Evolutionary conservation across 768 basidiomycete species (phyloP), one percentile per base, ranked within the genome.

Genomic region (Psilocybe azurescens): DNA sequence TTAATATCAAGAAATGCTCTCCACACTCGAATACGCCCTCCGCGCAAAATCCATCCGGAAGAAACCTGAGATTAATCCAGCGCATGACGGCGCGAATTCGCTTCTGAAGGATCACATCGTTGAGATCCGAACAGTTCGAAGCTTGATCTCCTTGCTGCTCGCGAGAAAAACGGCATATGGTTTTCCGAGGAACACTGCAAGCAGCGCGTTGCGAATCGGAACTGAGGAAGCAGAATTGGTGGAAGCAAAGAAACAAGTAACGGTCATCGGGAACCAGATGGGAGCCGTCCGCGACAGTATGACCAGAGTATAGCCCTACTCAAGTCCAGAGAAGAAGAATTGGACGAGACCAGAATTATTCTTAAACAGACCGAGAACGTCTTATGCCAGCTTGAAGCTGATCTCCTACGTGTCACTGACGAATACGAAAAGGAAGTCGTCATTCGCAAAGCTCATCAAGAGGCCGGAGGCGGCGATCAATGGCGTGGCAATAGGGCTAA

Each of bases 1-100:
- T n/a, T n/a, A n/a, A n/a, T n/a, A n/a, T n/a, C n/a, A n/a, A n/a
- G n/a, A n/a, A n/a, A n/a, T n/a, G n/a, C n/a, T n/a, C n/a, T n/a
- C n/a, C n/a, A n/a, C n/a, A n/a, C n/a, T n/a, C n/a, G n/a, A n/a
- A n/a, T n/a, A n/a, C n/a, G n/a, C n/a, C n/a, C n/a, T n/a, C n/a
- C n/a, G 94, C 28, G 97, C 97, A 29, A 98, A 97, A 73, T 92
- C 93, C 28, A 99, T 99, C 70, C 86, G 89, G 55, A 99, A 99
- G 77, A 90, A 91, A 68, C 97, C 97, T 7, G 96, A 99, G 74
- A 77, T 97, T 41, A 99, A 99, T 75, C n/a, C 93, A 95, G 70
- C 89, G 94, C 51, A 91, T 97, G 87, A 94, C 94, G n/a, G 8
- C 89, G 94, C 50, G n/a, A 93, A 95, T 63, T 88, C 94, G 1